Percentiles rank a stretch among this genome's conserved stretches.
phyloP scores from a whole-genome alignment of 352 stramenopile genomes.

The Vaucheria bursata region DNA sequence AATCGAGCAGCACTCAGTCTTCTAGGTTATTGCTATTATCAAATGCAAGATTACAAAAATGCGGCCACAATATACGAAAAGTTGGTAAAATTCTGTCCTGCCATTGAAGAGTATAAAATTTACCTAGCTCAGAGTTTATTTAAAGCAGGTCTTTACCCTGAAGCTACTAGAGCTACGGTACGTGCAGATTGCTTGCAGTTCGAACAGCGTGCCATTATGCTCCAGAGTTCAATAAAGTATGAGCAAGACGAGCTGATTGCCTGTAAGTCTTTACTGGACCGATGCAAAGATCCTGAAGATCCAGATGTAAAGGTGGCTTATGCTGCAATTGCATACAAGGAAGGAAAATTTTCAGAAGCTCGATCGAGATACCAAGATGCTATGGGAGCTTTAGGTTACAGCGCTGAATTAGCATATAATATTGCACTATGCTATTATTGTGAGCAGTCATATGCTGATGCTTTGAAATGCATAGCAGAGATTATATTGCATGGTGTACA shows the following conservation, averaged over 20 bases:
- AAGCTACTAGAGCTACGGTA: slow-evolving; percentile 53
- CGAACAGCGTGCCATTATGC: slow-evolving; percentile 63
- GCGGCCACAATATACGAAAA: slow-evolving; percentile 87
- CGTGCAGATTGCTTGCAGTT: slow-evolving; percentile 63
- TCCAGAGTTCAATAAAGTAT: slow-evolving; percentile 81
- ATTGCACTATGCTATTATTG: slow-evolving; percentile 86
- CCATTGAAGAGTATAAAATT: slow-evolving; percentile 84
- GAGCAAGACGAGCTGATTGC: slow-evolving; percentile 84
- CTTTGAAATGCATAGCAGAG: slow-evolving; percentile 72
- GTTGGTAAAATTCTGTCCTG: slow-evolving; percentile 77
- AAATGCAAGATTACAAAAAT: slow-evolving; percentile 79
- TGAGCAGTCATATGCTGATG: slow-evolving; percentile 76
- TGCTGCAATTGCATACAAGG: slow-evolving; percentile 61
- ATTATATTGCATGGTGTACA: slow-evolving; percentile 77
- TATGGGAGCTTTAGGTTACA: slow-evolving; percentile 80
- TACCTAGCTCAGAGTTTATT: slow-evolving; percentile 89
- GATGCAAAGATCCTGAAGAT: slow-evolving; percentile 75
- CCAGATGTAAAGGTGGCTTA: slow-evolving; percentile 70
- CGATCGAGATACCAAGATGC: slow-evolving; percentile 79
- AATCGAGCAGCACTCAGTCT: slow-evolving; percentile 80
- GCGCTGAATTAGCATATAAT: slow-evolving; percentile 84
- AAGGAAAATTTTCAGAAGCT: slow-evolving; percentile 72
- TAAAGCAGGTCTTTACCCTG: slow-evolving; percentile 65
- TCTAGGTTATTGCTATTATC: slow-evolving; percentile 94
- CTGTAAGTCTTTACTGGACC: slow-evolving; percentile 72